Conservation (phyloP, 2,329 filamentous ascomycete genomes). For the Sclerotinia trifoliorum region DNA sequence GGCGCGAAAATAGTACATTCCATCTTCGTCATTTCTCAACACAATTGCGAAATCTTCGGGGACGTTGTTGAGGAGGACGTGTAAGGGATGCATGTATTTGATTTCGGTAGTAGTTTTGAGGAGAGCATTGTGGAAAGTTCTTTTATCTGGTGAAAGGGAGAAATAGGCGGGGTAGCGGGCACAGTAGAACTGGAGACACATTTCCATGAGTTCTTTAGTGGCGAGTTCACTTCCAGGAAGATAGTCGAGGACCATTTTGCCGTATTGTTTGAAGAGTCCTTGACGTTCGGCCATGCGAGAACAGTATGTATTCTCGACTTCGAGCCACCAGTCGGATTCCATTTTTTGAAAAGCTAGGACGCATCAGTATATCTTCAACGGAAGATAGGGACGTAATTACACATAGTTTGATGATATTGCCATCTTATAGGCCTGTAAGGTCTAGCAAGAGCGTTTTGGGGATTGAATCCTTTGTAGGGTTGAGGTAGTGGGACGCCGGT, state of each 20-base stretch:
- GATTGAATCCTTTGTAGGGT: conserved; percentile 64
- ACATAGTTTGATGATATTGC: conserved; percentile 89
- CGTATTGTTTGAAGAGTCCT: conserved; percentile 61
- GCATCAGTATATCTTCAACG: neutral
- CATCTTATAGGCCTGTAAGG: conserved; percentile 82
- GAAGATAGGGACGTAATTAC: conserved; percentile 50
- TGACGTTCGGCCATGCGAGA: conserved; percentile 67
- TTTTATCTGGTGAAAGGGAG: conserved; percentile 52
- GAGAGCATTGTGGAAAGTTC: conserved; percentile 66
- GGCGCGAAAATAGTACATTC: conserved; percentile 71
- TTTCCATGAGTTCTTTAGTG: conserved; percentile 86
- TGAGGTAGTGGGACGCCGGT: conserved; percentile 71
- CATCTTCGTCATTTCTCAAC: conserved; percentile 67
- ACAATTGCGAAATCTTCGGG: conserved; percentile 83
- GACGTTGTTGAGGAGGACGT: conserved; percentile 71
- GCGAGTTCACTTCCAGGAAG: conserved; percentile 75
- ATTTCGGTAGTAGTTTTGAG: conserved; percentile 62
- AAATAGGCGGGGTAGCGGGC: conserved; percentile 77
- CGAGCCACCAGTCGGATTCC: conserved; percentile 85
- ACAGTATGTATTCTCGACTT: conserved; percentile 73
- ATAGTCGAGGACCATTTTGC: conserved; percentile 61
- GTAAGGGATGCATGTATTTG: conserved; percentile 60
- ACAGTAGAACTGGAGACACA: conserved; percentile 76
- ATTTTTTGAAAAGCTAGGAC: conserved; percentile 69
- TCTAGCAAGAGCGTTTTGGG: conserved; percentile 64